Evolutionary conservation across 148 eudicot genomes (phyloP).

Genomic region (Fagopyrum homotropicum): DNA sequence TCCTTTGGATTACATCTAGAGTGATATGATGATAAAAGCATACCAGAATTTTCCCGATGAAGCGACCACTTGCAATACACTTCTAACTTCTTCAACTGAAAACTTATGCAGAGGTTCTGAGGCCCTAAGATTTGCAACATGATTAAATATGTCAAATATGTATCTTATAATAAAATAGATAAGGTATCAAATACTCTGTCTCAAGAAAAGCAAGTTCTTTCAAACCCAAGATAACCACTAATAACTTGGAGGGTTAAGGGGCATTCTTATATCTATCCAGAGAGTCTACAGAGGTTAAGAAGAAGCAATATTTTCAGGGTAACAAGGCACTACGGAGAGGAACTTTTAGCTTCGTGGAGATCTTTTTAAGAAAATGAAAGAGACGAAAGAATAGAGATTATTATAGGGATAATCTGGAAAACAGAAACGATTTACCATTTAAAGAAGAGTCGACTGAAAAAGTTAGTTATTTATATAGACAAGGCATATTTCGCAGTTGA

Average conservation of each 20-base stretch:
- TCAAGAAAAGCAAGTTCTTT: constrained; percentile 4
- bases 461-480: neutral
- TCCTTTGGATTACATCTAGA: neutral
- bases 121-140: constrained; percentile 25
- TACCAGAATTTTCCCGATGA: constrained; percentile 85
- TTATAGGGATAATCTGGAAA: neutral
- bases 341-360: neutral
- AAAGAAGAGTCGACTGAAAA: neutral
- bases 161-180: neutral
- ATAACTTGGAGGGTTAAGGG: neutral
- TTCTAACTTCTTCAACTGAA: constrained; percentile 56
- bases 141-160: neutral
- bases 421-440: neutral
- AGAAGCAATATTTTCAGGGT: neutral
- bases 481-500: neutral
- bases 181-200: neutral
- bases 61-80: constrained; percentile 50
- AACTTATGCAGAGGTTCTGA: constrained; percentile 33
- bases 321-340: neutral
- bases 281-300: neutral
- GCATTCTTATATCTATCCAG: neutral
- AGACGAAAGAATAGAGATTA: neutral
- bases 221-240: neutral
- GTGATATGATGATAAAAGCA: constrained; percentile 13
- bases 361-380: neutral